Evolutionary conservation across 768 basidiomycete species (phyloP).

Genomic region (Boletus pseudopeckii): DNA sequence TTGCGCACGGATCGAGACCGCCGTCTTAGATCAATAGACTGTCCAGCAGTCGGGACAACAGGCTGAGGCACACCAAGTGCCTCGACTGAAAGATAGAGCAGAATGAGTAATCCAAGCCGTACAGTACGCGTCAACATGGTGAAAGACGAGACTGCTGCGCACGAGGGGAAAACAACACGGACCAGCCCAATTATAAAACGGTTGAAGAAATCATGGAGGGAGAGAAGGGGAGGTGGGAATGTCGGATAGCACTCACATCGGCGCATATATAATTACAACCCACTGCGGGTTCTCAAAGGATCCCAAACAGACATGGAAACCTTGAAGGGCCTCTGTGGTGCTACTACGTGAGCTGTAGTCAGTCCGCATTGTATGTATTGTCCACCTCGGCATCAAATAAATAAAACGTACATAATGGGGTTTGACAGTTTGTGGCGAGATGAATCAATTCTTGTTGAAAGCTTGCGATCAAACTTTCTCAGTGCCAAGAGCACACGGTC

Average conservation of each 20-base stretch:
- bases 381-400: background rate
- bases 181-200: slow-evolving; percentile 9
- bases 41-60: slow-evolving; percentile 12
- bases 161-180: background rate
- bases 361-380: background rate
- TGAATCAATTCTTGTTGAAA: background rate
- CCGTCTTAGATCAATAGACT: slow-evolving; percentile 21
- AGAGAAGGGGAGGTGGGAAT: slow-evolving; percentile 4
- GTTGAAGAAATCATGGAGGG: background rate
- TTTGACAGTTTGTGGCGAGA: background rate
- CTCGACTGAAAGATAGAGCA: slow-evolving; percentile 9
- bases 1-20: slow-evolving; percentile 12
- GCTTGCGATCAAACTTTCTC: background rate
- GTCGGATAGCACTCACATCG: background rate
- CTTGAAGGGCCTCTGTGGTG: background rate
- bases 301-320: background rate
- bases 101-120: slow-evolving; percentile 8
- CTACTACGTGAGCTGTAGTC: background rate
- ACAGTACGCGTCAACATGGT: slow-evolving; percentile 5
- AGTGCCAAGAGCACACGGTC: background rate
- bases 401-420: background rate
- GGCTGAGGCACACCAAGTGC: slow-evolving; percentile 13
- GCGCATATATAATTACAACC: slow-evolving; percentile 4
- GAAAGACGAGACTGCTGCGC: slow-evolving; percentile 3
- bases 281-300: background rate